A percentile compares a stretch with the other conserved stretches of the same genome.
phyloP scores from a whole-genome alignment of 2,329 filamentous ascomycete genomes.

The Fusarium fujikuroi region DNA sequence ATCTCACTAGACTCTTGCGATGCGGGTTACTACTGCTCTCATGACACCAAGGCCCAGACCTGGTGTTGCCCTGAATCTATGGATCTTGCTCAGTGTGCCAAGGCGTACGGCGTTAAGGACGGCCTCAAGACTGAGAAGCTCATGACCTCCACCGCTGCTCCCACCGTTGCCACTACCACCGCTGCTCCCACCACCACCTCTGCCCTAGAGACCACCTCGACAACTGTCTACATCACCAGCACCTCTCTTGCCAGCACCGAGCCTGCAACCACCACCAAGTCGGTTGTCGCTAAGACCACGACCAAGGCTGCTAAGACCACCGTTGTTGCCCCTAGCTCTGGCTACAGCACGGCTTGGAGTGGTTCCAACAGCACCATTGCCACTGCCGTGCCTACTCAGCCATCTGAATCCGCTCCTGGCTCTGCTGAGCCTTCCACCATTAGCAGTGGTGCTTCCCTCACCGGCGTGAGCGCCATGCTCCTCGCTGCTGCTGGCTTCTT shows the following conservation, averaged over 20 bases:
- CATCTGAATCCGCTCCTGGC: slow-evolving; percentile 33
- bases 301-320: slow-evolving; percentile 43
- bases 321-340: slow-evolving; percentile 42
- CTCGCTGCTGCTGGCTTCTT: slow-evolving; percentile 51
- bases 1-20: slow-evolving; percentile 65
- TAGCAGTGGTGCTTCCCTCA: slow-evolving; percentile 46
- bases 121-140: slow-evolving; percentile 54
- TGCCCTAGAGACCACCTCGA: slow-evolving; percentile 40
- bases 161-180: slow-evolving; percentile 25
- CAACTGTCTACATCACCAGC: slow-evolving; percentile 43
- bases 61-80: slow-evolving; percentile 70
- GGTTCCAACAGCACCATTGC: slow-evolving; percentile 49
- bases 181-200: slow-evolving; percentile 41
- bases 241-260: slow-evolving; percentile 30
- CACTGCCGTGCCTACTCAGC: slow-evolving; percentile 42
- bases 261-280: slow-evolving; percentile 40
- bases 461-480: slow-evolving; percentile 51
- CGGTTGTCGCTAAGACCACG: slow-evolving; percentile 33
- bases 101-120: slow-evolving; percentile 60
- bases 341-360: slow-evolving; percentile 46
- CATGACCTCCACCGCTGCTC: slow-evolving; percentile 39
- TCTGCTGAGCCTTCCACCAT: slow-evolving; percentile 36
- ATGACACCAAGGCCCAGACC: slow-evolving; percentile 60
- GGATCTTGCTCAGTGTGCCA: slow-evolving; percentile 65
- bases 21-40: slow-evolving; percentile 70